Evolutionary conservation across 1,139 yeast genomes (phyloP), one percentile per base, ranked within the genome.

Genomic region (Suhomyces atakaporum): DNA sequence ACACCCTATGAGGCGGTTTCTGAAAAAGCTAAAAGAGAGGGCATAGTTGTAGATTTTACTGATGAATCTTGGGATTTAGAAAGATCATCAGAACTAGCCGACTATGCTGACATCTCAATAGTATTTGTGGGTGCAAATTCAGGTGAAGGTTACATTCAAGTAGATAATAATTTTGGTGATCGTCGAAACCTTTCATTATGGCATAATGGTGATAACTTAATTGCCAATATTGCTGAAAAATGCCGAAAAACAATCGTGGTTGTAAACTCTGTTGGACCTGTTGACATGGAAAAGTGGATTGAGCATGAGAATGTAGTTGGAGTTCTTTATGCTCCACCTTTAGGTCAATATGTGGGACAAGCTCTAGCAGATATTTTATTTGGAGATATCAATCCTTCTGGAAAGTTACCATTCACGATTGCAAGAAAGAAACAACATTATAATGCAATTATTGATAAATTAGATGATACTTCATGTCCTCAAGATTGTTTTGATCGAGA

Each of bases 141-240:
- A 7, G 85, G 84, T 11, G 85, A 79, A 57, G 83, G 82, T 0
- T 77, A 69, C 49, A 63, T 76, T 31, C 70, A 66, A 43, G 79
- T 78, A 23, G 84, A 79, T 47, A 75, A 71, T 14, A 79, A 79
- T 45, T 75, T 56, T 49, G 84, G 84, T n/a, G 85, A 79, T 50
- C 55, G 84, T 23, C 68, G 70, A 47, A 77, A 79, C 49, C 54
- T 69, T 12, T 66, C 81, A 0, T 56, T 79, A 35, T 79, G 84
- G 84, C 75, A 77, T 45, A 76, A 77, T 45, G 83, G 81, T 3
- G 84, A 79, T 44, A 70, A 67, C 31, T 61, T 78, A 40, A 79
- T 80, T 36, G 54, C 62, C 24, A 62, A 56, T 22, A 67, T 80
- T 31, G 75, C 81, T 1, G 65, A 60, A 26, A 63, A 62, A 40